Evolutionary conservation across 176 grass and related monocot species (phyloP).

Genomic region (Paspalum vaginatum): DNA sequence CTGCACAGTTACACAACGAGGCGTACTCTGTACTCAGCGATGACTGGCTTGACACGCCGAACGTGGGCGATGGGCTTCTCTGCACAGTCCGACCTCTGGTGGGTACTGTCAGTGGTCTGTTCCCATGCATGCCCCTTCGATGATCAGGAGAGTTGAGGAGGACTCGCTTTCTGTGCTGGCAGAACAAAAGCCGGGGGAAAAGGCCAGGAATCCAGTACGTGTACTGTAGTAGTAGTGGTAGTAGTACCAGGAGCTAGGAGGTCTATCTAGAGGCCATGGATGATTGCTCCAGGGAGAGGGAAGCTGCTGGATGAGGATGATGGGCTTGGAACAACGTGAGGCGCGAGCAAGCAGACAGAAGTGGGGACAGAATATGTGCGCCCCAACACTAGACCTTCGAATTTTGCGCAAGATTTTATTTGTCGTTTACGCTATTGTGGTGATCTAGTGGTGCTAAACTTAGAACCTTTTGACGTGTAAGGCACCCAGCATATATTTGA

Average conservation of each 20-base stretch:
- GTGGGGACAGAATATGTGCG: conserved; percentile 45
- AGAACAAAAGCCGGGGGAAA: too few relatives aligned
- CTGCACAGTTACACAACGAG: background rate
- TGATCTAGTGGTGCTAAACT: background rate
- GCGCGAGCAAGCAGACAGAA: background rate
- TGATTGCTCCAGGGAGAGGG: background rate
- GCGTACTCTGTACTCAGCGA: background rate
- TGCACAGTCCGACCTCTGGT: background rate
- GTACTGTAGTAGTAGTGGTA: too few relatives aligned
- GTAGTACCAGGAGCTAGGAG: too few relatives aligned
- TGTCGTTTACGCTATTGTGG: background rate
- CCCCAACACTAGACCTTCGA: background rate
- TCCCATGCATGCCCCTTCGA: background rate
- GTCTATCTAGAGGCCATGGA: too few relatives aligned
- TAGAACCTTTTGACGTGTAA: background rate
- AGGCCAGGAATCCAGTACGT: conserved; percentile 20
- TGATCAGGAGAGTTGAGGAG: too few relatives aligned
- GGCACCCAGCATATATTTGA: background rate
- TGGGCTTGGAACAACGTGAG: conserved; percentile 15
- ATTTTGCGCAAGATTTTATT: background rate
- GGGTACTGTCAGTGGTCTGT: background rate
- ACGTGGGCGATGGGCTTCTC: background rate
- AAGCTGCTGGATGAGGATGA: conserved; percentile 31
- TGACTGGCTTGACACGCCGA: background rate
- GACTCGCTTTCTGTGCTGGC: background rate